Base-by-base conservation (phyloP, 441 rosid species). In the Bruguiera hainesii region DNA sequence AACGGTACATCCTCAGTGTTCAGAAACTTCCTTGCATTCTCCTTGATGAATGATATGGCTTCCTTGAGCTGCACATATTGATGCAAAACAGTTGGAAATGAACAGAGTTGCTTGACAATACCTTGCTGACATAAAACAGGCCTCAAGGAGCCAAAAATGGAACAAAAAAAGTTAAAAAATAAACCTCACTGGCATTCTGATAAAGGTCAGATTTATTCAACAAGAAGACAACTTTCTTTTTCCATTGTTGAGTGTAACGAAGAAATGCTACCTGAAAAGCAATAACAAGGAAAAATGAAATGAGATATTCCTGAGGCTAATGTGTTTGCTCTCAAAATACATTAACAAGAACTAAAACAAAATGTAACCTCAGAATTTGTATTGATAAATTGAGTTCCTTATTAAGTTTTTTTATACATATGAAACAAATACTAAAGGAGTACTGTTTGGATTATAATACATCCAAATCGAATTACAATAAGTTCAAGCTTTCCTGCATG, bases 201-300 rank as follows among this genome's bases (percentile, higher is more conserved):
- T 94, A 91, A 63, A 94, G 88, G 69, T 94, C 99, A 65, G 98
- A 81, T 77, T 91, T 94, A 75, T 94, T 91, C 73, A 94, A 83
- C 71, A 91, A 86, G 74, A 94, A 91, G 56, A 91, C 86, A 69
- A 87, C 87, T 79, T 87, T 94, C 87, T 94, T 91, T 84, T 84
- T 94, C 99, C 98, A 94, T 66, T 88, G 94, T 73, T 91, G 98
- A 57, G 83, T 88, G 69, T 94, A 94, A 64, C 87, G 93, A 76
- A 94, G 96, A 81, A 94, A 94, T 55, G 73, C 72, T 76, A 94
- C 98, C 99, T 94, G 83, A 64, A 73, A 80, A 78, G 75, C 1
- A 42, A 35, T 25, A 67, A 37, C 57, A 77, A 53, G 64, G 49
- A 73, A 37, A 66, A 60, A 75, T 25, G 15, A 50, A 53, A 67